Conservation (phyloP, 768 basidiomycete species). For the Sarcomyxa edulis region DNA sequence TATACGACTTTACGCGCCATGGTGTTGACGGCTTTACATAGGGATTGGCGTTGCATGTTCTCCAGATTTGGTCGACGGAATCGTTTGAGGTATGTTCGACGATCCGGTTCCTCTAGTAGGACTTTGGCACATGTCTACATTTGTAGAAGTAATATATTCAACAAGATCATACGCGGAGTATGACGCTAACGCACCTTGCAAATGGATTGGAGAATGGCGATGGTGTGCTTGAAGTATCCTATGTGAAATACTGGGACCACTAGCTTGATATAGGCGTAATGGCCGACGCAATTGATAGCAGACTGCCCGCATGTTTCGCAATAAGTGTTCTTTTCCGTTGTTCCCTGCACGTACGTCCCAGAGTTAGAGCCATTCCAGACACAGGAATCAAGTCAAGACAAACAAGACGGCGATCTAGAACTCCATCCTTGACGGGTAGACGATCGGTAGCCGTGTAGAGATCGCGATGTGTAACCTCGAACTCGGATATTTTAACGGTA, state of each 20-base stretch:
- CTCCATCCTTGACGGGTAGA: slow-evolving; percentile 85
- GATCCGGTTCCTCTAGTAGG: slow-evolving; percentile 81
- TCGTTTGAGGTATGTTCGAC: slow-evolving; percentile 78
- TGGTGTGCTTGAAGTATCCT: slow-evolving; percentile 96
- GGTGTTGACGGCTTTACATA: slow-evolving; percentile 81
- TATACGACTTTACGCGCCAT: slow-evolving; percentile 86
- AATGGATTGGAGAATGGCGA: slow-evolving; percentile 89
- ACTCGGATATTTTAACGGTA: slow-evolving; percentile 92
- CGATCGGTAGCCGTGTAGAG: slow-evolving; percentile 83
- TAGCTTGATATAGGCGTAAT: slow-evolving; percentile 98
- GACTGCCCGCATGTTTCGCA: slow-evolving; percentile 95
- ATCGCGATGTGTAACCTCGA: slow-evolving; percentile 91
- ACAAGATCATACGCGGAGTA: neutral
- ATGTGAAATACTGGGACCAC: slow-evolving; percentile 97
- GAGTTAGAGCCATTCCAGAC: too few relatives aligned
- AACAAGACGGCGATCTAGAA: slow-evolving; percentile 88
- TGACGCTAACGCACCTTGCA: slow-evolving; percentile 69
- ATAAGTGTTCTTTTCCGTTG: slow-evolving; percentile 85
- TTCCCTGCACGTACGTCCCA: too few relatives aligned
- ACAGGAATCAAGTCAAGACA: slow-evolving; percentile 26
- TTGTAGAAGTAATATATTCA: slow-evolving; percentile 4
- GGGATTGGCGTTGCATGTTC: slow-evolving; percentile 80
- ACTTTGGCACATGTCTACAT: slow-evolving; percentile 85
- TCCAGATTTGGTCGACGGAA: slow-evolving; percentile 90
- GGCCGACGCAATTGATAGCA: slow-evolving; percentile 93